These are phyloP conservation scores for Kwoniella pini DNA, from an alignment of 768 basidiomycete genomes.

Conservation along the genomic window DNA sequence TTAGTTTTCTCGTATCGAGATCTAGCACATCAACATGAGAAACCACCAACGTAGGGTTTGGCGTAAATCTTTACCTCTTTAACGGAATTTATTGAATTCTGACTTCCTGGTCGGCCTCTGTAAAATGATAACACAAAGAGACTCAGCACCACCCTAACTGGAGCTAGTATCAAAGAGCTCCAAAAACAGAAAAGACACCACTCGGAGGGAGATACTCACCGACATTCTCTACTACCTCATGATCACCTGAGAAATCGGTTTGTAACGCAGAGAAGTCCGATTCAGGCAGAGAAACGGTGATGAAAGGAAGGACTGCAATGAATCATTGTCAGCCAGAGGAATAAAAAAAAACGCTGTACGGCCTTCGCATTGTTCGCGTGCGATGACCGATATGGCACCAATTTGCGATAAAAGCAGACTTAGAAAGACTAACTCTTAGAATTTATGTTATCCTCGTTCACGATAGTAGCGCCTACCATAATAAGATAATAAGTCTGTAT, in stretches of 20 bases:
- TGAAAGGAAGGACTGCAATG: constrained; percentile 42
- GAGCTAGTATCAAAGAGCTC: too few relatives aligned
- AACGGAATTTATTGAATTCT: constrained; percentile 20
- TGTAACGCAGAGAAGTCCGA: constrained; percentile 34
- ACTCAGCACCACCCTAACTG: neutral
- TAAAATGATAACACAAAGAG: neutral
- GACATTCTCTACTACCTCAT: constrained; percentile 74
- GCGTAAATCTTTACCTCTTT: too few relatives aligned
- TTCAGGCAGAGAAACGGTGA: constrained; percentile 31
- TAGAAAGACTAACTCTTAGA: constrained; percentile 33
- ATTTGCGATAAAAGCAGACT: neutral
- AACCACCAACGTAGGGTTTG: too few relatives aligned
- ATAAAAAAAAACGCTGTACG: too few relatives aligned
- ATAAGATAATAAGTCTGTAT: neutral
- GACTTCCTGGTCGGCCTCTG: constrained; percentile 41
- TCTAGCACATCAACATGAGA: too few relatives aligned
- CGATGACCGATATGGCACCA: too few relatives aligned
- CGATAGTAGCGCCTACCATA: constrained; percentile 22
- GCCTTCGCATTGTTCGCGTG: too few relatives aligned
- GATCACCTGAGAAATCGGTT: constrained; percentile 60
- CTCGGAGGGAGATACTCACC: constrained; percentile 67
- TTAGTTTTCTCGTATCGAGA: too few relatives aligned
- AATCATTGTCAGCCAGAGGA: neutral
- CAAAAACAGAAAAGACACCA: neutral
- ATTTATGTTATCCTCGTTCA: constrained; percentile 35